A percentile compares a stretch with the other conserved stretches of the same genome.
Evolutionary conservation across 768 basidiomycete genomes (phyloP).

Genomic region (Collybia sordida): DNA sequence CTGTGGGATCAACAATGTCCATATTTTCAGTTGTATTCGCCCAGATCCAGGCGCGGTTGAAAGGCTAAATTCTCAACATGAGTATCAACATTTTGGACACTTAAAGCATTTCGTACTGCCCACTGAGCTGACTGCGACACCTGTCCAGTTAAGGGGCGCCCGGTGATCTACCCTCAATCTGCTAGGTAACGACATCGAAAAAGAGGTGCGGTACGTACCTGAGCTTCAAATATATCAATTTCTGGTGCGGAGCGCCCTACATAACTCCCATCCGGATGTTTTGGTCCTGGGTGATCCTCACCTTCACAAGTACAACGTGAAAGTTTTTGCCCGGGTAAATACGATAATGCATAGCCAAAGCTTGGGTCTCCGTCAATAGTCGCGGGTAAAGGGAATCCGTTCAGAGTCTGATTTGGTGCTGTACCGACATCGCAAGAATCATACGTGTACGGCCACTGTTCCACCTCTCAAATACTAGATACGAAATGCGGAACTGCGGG

Average conservation of each 20-base stretch:
- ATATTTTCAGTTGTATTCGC: conserved; percentile 56
- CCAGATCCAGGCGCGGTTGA: conserved; percentile 71
- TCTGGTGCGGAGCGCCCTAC: conserved; percentile 83
- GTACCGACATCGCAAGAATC: conserved; percentile 84
- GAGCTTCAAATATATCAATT: conserved; percentile 86
- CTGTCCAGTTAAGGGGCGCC: conserved; percentile 46
- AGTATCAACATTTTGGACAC: conserved; percentile 3
- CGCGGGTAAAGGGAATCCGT: conserved; percentile 63
- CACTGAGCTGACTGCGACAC: conserved; percentile 84
- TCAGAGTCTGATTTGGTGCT: conserved; percentile 68
- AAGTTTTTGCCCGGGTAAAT: conserved; percentile 75
- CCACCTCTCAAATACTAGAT: conserved; percentile 2
- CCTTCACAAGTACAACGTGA: conserved; percentile 79
- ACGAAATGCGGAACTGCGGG: conserved; percentile 2
- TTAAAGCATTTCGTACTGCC: conserved; percentile 45
- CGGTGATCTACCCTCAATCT: conserved; percentile 44
- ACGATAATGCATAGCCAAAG: conserved; percentile 49
- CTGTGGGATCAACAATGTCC: conserved; percentile 50
- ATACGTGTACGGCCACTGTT: conserved; percentile 77
- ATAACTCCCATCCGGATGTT: conserved; percentile 65
- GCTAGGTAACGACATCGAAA: conserved; percentile 4
- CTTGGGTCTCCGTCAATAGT: conserved; percentile 52
- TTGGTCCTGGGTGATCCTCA: conserved; percentile 81
- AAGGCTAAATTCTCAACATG: conserved; percentile 45
- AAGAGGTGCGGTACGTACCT: conserved; percentile 29